phyloP scores from a whole-genome alignment of 331 rosid genomes.

The Acacia pycnantha region DNA sequence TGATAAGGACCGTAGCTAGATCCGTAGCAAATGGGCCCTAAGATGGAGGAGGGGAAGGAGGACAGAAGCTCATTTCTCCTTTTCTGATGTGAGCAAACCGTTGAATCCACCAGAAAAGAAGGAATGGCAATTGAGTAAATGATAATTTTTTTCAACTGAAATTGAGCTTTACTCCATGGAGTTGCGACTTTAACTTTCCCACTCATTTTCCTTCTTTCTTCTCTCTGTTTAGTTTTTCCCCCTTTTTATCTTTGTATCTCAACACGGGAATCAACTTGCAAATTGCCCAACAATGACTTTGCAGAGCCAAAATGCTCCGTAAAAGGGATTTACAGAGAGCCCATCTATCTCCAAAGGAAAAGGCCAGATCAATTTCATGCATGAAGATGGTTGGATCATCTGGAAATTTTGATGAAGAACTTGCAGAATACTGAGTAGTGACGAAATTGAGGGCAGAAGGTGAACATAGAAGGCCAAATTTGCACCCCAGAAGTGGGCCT shows the following conservation, averaged over 20 bases:
- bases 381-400: neutral
- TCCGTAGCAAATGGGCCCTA: no score
- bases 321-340: neutral
- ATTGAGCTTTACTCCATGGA: neutral
- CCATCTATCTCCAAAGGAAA: neutral
- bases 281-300: neutral
- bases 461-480: neutral
- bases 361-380: neutral
- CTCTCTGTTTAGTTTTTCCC: neutral
- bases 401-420: neutral
- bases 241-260: no score
- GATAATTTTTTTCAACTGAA: neutral
- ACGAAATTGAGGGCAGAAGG: neutral
- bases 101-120: neutral
- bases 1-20: no score
- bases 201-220: neutral
- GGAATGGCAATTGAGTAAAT: neutral
- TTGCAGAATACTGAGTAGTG: neutral
- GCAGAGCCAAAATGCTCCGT: neutral
- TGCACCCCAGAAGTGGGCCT: neutral
- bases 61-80: neutral
- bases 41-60: neutral
- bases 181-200: neutral
- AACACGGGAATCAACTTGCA: no score
- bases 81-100: neutral